Evolutionary conservation across 176 grass and related monocot species (phyloP), one percentile per base, ranked within the genome.

Genomic region (Carex scoparia): DNA sequence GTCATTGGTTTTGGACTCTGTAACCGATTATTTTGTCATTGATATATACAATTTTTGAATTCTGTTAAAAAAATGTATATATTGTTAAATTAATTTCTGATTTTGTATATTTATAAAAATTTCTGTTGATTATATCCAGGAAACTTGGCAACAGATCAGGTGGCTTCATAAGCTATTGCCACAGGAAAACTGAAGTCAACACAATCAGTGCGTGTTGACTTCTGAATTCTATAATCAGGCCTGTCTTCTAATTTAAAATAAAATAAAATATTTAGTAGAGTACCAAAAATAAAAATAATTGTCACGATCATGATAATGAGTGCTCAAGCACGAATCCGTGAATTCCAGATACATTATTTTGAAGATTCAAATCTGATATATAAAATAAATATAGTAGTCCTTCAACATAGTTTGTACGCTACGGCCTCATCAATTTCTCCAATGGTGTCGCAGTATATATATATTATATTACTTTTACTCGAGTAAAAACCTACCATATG

Each of bases 241-340:
- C 67, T 1, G 56, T 62, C 28, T 18, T 62, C 78, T 46, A 46
- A 46, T 82, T 82, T 7, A 61, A 67, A 65, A 54, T 33, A 67
- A 81, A 64, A 55, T 60, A 51, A 44, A 70, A 70, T 35, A 66
- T 53, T 69, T 18, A 86, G 40, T 79, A 69, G 12, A 76, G 56
- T 32, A 78, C 56, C 2, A 78, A 54, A 44, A 81, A 77, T 7
- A 85, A 81, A 71, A 38, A 68, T 51, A 68, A 67, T 83, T 30
- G 27, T 70, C 63, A 68, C 16, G 14, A 67, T 80, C 85, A 54
- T 86, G 37, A 75, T 19, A 86, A 33, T 42, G 33, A 67, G 85
- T 81, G 85, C 85, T 79, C 61, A 61, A 86, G 70, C 76, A 86
- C 73, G 12, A 86, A 81, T 81, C 76, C 3, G 28, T 32, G 74